Evolutionary conservation across 305 asterid genomes (phyloP), one percentile per base, ranked within the genome.

Genomic region (Rubia peregrina): DNA sequence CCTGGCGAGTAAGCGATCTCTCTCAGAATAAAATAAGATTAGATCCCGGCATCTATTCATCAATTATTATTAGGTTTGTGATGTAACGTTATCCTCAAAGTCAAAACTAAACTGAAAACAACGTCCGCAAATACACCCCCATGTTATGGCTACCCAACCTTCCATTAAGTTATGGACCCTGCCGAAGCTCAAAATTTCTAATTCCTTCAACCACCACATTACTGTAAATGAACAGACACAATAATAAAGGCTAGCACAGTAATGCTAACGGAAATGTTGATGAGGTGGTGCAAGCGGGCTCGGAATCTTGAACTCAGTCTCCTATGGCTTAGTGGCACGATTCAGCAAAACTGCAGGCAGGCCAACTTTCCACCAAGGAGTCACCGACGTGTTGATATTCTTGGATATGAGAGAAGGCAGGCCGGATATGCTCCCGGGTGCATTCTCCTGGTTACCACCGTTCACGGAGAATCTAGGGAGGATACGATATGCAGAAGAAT

Each of bases 341-440:
- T 77, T 77, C 82, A 87, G 82, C 36, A 88, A 70, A 76, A 81
- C 85, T 70, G 97, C 85, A 68, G 82, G 79, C 38, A 81, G 69
- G 9, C 95, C 96, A 76, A 81, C 83, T 79, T 71, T 88, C 98
- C 96, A 90, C 97, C 95, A 90, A 1, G 95, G 93, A 36, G 92
- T 88, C 77, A 84, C 86, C 9, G 84, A 49, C 30, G 80, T 41
- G 73, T 77, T 86, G 2, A 73, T 82, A 76, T 86, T 88, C 75
- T 68, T 78, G 75, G 85, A 77, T 83, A 88, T 81, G 57, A 90
- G 90, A 62, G 81, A 14, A 63, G 92, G 91, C 70, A 77, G 73
- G 73, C 84, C 83, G 40, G 74, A 76, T 43, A 74, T 76, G 21
- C 68, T 80, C 40, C 57, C 61, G 19, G 73, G 75, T 60, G 86